phyloP scores from a whole-genome alignment of 192 early-diverging fungal species.

The Gonapodya prolifera region DNA sequence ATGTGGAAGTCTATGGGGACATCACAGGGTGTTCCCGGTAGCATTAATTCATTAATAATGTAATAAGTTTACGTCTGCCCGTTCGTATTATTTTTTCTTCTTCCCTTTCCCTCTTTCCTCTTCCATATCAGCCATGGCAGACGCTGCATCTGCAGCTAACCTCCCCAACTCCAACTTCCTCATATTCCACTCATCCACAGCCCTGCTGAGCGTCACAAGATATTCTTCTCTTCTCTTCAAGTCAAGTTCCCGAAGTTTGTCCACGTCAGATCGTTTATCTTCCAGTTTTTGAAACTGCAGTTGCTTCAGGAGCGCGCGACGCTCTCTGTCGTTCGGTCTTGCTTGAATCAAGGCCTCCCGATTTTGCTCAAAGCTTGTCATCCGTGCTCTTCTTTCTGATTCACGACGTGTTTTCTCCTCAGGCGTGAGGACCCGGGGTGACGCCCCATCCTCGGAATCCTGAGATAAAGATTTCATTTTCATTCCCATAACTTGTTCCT shows the following conservation, averaged over 20 bases:
- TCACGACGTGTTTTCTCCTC: background rate
- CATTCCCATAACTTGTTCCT: background rate
- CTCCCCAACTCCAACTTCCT: background rate
- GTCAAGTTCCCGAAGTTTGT: background rate
- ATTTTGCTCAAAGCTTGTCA: background rate
- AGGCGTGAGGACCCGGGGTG: background rate
- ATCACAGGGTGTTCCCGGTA: no score
- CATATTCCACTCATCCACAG: background rate
- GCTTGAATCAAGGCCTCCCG: background rate
- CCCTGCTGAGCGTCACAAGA: background rate
- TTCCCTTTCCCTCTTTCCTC: background rate
- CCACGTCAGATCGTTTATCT: background rate
- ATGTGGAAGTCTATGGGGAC: no score
- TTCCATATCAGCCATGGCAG: background rate
- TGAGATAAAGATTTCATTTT: background rate
- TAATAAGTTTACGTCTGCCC: background rate
- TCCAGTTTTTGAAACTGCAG: background rate
- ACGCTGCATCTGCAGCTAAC: background rate
- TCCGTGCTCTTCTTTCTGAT: background rate
- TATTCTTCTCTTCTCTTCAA: background rate
- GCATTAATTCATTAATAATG: background rate
- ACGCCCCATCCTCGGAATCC: background rate
- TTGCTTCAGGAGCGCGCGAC: background rate
- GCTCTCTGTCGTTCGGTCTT: background rate
- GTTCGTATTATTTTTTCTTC: background rate